A percentile compares a stretch with the other conserved stretches of the same genome.
Evolutionary conservation across 2,329 filamentous ascomycete genomes (phyloP).

Genomic region (Cercospora zeina): DNA sequence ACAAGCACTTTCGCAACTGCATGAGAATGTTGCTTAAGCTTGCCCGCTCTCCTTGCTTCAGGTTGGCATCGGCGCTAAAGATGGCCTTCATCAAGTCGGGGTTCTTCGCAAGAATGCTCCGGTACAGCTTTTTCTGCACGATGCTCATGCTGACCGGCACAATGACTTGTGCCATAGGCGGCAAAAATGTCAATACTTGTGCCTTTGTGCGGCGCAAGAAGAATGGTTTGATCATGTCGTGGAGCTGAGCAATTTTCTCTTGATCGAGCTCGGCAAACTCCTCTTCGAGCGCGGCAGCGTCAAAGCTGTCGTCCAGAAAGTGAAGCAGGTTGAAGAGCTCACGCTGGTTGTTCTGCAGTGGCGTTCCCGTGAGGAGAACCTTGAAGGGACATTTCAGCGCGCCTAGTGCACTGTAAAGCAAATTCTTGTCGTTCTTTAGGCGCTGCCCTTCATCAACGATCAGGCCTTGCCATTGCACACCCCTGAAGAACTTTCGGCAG

Average conservation of each 20-base stretch:
- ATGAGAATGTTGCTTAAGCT: constrained; percentile 92
- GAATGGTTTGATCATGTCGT: constrained; percentile 75
- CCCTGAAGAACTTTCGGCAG: constrained; percentile 64
- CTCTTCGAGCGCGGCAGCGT: constrained; percentile 72
- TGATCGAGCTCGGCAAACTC: constrained; percentile 76
- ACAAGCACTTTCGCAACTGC: constrained; percentile 90
- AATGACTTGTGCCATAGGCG: constrained; percentile 92
- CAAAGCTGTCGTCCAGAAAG: constrained; percentile 73
- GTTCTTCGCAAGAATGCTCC: constrained; percentile 88
- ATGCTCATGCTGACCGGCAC: constrained; percentile 93
- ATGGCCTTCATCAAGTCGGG: constrained; percentile 85
- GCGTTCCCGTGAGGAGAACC: constrained; percentile 82
- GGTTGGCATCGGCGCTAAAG: constrained; percentile 62
- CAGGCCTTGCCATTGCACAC: constrained; percentile 79
- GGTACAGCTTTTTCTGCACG: constrained; percentile 90
- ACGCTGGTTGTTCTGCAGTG: constrained; percentile 90
- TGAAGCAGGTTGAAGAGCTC: constrained; percentile 97
- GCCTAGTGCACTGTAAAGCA: constrained; percentile 73
- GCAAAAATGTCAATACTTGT: constrained; percentile 85
- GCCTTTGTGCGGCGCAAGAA: constrained; percentile 80
- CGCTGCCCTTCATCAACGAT: constrained; percentile 95
- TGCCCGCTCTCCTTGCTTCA: constrained; percentile 70
- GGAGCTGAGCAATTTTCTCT: constrained; percentile 77
- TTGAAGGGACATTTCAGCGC: constrained; percentile 78
- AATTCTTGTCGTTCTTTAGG: constrained; percentile 86